Evolutionary conservation across 73 alveolate species (phyloP).

Genomic region (Paramecium tetraurelia): DNA sequence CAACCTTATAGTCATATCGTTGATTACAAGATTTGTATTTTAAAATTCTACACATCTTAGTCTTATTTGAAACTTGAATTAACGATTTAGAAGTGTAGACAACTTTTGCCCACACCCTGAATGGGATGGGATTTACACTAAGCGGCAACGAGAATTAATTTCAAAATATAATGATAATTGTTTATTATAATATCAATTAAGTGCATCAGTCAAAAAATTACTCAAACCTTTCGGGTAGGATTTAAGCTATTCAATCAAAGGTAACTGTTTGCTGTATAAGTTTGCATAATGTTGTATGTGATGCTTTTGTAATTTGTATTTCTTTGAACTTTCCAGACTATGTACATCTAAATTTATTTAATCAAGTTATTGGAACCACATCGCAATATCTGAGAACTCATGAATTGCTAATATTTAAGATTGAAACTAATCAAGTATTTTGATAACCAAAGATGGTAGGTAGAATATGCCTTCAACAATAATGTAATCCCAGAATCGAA

Average conservation of each 20-base stretch:
- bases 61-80: constrained; percentile 60
- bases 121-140: not conserved
- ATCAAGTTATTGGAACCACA: not conserved
- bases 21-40: not conserved
- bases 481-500: constrained; percentile 12
- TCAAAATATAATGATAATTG: not conserved
- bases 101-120: constrained; percentile 69
- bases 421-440: not conserved
- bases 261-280: not conserved
- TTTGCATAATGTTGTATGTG: not conserved
- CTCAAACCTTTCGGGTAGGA: not conserved
- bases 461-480: not conserved
- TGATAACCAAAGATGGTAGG: not conserved
- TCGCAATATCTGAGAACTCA: not conserved
- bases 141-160: not conserved
- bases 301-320: not conserved
- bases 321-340: not conserved
- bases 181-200: not conserved
- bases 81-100: constrained; percentile 66
- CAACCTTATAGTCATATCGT: not conserved
- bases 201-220: not conserved
- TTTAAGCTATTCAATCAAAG: not conserved
- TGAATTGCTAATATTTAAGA: not conserved
- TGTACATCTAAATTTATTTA: not conserved
- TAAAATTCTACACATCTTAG: constrained; percentile 75